phyloP scores from a whole-genome alignment of 768 basidiomycete species.

The Inosperma sp. region DNA sequence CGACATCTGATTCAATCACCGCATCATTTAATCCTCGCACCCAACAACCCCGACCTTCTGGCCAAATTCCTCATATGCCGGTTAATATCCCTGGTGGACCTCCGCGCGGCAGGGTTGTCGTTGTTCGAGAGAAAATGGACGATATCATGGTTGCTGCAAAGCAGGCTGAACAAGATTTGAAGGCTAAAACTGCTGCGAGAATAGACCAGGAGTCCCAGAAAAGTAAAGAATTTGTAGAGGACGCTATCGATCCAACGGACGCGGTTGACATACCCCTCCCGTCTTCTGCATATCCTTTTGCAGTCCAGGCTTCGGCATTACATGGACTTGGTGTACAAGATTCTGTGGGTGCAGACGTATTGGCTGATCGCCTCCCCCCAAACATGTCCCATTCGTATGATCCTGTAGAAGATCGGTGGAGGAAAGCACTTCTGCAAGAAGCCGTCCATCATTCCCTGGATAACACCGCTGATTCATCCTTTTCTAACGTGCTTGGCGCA shows the following conservation, averaged over 20 bases:
- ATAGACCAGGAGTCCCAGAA: constrained; percentile 44
- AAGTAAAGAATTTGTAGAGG: constrained; percentile 37
- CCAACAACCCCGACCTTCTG: constrained; percentile 33
- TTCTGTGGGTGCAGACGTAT: constrained; percentile 67
- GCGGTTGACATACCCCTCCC: constrained; percentile 74
- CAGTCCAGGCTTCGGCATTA: constrained; percentile 68
- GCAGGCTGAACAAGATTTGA: constrained; percentile 71
- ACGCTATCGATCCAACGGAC: constrained; percentile 80
- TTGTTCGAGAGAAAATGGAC: constrained; percentile 77
- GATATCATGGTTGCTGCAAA: constrained; percentile 67
- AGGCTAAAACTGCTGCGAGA: constrained; percentile 42
- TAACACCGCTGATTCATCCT: constrained; percentile 48
- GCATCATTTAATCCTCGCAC: constrained; percentile 33
- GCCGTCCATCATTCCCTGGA: constrained; percentile 76
- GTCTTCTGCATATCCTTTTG: constrained; percentile 64
- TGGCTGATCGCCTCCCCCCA: constrained; percentile 74
- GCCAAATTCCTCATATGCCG: constrained; percentile 35
- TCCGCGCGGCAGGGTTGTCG: constrained; percentile 61
- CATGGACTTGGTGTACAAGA: constrained; percentile 71
- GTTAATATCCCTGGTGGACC: constrained; percentile 24
- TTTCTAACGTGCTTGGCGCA: constrained; percentile 36
- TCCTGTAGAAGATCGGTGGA: constrained; percentile 61
- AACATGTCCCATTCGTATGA: constrained; percentile 48
- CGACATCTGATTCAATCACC: constrained; percentile 62
- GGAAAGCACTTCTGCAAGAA: constrained; percentile 68